Evolutionary conservation across 2,329 filamentous ascomycete genomes (phyloP).

Genomic region (Gaeumannomyces tritici): DNA sequence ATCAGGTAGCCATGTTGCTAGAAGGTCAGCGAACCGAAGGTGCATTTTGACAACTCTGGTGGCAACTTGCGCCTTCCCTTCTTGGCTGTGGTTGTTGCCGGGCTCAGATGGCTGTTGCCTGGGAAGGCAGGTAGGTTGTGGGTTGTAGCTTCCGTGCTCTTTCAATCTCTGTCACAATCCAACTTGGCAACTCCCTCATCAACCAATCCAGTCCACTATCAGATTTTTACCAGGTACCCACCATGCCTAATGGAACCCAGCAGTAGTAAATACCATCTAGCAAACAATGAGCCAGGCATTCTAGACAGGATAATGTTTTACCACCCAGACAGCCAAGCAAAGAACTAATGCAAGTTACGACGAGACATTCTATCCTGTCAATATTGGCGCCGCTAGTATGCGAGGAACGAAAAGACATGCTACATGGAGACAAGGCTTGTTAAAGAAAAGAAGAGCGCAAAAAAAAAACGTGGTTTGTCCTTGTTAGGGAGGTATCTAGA

Average conservation of each 20-base stretch:
- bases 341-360: background rate
- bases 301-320: background rate
- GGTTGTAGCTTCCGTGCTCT: background rate
- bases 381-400: background rate
- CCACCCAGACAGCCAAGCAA: background rate
- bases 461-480: background rate
- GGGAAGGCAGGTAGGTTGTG: too few relatives aligned
- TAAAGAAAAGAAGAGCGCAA: background rate
- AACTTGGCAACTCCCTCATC: background rate
- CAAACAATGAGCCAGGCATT: background rate
- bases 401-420: background rate
- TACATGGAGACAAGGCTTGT: background rate
- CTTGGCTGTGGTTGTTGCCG: background rate
- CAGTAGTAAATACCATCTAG: too few relatives aligned
- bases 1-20: background rate
- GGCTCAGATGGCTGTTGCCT: background rate
- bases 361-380: background rate
- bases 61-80: background rate
- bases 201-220: too few relatives aligned
- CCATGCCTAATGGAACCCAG: too few relatives aligned
- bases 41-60: background rate
- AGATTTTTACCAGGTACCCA: too few relatives aligned
- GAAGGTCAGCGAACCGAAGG: background rate
- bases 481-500: background rate
- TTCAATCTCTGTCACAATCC: background rate